Percentiles rank a stretch among this genome's conserved stretches.
Conservation (phyloP, 2,329 filamentous ascomycete genomes). For the Orbilia blumenaviensis region DNA sequence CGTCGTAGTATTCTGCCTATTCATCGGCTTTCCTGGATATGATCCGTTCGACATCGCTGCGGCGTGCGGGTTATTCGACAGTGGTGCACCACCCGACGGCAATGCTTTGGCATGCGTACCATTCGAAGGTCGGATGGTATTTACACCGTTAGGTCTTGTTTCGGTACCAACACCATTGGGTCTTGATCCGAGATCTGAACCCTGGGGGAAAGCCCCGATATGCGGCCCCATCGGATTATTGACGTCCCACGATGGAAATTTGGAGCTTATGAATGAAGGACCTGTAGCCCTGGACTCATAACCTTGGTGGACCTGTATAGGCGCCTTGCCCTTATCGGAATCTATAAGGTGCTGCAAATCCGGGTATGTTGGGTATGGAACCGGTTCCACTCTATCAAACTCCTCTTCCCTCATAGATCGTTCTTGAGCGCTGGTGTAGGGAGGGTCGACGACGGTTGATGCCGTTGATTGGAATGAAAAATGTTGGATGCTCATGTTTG, state of each 20-base stretch:
- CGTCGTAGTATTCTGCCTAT: too few species aligned
- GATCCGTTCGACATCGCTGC: too few species aligned
- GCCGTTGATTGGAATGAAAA: neutral
- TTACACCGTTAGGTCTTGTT: too few species aligned
- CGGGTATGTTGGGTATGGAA: neutral
- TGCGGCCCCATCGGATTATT: neutral
- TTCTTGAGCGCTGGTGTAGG: neutral
- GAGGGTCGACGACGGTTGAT: conserved; percentile 16
- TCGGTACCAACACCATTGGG: too few species aligned
- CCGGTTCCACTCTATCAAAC: neutral
- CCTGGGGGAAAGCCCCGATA: neutral
- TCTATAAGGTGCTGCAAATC: neutral
- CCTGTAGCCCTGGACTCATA: neutral
- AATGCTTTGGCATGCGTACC: neutral
- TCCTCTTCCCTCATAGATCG: neutral
- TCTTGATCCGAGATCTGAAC: too few species aligned
- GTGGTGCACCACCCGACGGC: too few species aligned
- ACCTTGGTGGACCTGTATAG: neutral
- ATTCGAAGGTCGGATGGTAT: too few species aligned
- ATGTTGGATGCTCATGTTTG: neutral
- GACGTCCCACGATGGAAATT: neutral
- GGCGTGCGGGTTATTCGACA: too few species aligned
- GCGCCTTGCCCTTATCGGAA: neutral
- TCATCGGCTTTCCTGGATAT: too few species aligned
- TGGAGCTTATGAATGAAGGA: neutral